These are phyloP conservation scores for Antrodiella citrinella DNA, from an alignment of 768 basidiomycete species.

Conservation along the genomic window DNA sequence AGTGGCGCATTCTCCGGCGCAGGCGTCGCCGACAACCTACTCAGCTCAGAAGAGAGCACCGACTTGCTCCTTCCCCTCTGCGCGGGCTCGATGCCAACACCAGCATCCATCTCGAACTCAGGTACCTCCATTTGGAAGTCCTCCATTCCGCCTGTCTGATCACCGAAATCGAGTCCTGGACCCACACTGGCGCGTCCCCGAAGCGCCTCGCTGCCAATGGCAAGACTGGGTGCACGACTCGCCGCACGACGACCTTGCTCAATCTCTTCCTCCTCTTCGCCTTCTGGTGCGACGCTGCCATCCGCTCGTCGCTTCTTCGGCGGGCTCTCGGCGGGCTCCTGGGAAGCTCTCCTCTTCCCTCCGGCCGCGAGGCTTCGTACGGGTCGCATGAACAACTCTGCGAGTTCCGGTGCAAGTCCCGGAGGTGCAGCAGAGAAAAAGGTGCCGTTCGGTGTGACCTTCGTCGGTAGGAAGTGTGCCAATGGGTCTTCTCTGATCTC, in stretches of 20 bases:
- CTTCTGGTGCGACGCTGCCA: conserved; percentile 29
- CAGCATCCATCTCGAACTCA: conserved; percentile 35
- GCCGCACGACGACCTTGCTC: conserved; percentile 63
- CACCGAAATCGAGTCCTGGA: conserved; percentile 45
- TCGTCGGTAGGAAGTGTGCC: conserved; percentile 79
- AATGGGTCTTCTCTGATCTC: conserved; percentile 82
- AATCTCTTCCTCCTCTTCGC: conserved; percentile 34
- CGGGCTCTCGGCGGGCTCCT: conserved; percentile 28
- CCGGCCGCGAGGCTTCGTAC: conserved; percentile 32
- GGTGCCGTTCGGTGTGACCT: conserved; percentile 58
- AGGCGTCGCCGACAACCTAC: conserved; percentile 53
- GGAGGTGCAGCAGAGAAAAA: conserved; percentile 83
- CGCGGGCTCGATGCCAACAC: conserved; percentile 14
- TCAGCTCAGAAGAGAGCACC: conserved; percentile 48
- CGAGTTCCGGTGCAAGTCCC: conserved; percentile 74
- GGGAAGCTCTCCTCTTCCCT: conserved; percentile 50
- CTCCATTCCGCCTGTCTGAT: conserved; percentile 47
- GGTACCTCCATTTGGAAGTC: conserved; percentile 70
- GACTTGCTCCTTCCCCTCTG: conserved; percentile 36
- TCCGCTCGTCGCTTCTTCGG: conserved; percentile 54
- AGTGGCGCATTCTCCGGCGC: conserved; percentile 41
- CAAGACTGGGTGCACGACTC: conserved; percentile 55
- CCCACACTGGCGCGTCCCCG: conserved; percentile 46
- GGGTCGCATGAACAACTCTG: conserved; percentile 79
- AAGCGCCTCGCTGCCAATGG: conserved; percentile 46